Percentiles rank a stretch among this genome's conserved stretches.
These are phyloP conservation scores for Phytopythium chamaehyphon DNA, from an alignment of 352 stramenopile species.

Conservation along the genomic window DNA sequence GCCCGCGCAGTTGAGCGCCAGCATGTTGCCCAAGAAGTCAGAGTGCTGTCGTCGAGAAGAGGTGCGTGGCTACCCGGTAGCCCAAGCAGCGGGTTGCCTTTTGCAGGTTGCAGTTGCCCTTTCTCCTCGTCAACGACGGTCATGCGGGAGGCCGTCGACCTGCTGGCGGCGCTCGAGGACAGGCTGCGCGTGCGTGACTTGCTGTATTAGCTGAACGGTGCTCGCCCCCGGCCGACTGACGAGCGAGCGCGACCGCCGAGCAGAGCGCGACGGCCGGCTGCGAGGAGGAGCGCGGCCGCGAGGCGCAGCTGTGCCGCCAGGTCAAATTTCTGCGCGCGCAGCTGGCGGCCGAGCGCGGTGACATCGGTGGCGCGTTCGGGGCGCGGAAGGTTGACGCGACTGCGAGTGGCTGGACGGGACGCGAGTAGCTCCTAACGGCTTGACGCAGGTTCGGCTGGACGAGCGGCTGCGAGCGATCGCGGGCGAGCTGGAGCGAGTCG, in stretches of 20 bases:
- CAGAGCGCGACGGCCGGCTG: slow-evolving; percentile 11
- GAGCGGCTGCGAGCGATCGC: neutral
- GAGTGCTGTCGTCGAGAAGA: too few relatives aligned
- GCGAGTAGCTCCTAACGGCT: neutral
- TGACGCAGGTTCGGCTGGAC: neutral
- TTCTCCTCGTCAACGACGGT: neutral
- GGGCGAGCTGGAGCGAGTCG: neutral
- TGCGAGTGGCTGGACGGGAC: neutral
- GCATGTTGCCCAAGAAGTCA: slow-evolving; percentile 8
- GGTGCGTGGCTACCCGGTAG: too few relatives aligned
- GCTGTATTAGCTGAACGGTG: too few relatives aligned
- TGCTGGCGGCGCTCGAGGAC: slow-evolving; percentile 25
- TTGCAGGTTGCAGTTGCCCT: slow-evolving; percentile 23
- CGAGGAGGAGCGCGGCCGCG: slow-evolving; percentile 7
- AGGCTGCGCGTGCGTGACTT: slow-evolving; percentile 20
- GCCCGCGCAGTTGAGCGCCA: slow-evolving; percentile 73
- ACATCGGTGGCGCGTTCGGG: neutral
- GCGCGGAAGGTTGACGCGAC: neutral
- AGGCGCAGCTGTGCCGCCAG: slow-evolving; percentile 5
- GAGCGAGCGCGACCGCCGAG: too few relatives aligned
- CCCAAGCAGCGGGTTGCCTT: slow-evolving; percentile 8
- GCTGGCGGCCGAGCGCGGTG: slow-evolving; percentile 1
- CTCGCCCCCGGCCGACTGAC: too few relatives aligned
- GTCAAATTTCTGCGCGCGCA: slow-evolving; percentile 9
- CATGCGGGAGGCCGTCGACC: slow-evolving; percentile 21